Evolutionary conservation across 768 basidiomycete species (phyloP).

Genomic region (Hypholoma fasciculare): DNA sequence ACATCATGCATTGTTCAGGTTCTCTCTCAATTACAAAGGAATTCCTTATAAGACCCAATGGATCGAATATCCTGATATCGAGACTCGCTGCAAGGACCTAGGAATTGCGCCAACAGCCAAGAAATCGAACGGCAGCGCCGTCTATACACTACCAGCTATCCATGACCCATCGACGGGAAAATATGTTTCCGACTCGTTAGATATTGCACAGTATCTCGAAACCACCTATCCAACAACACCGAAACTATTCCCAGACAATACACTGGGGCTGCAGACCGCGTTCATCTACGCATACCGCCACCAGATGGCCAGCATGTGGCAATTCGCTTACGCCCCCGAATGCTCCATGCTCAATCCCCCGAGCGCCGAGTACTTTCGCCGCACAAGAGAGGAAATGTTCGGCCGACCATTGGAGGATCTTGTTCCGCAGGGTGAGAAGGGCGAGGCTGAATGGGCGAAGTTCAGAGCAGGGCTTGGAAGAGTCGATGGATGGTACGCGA

Average conservation of each 20-base stretch:
- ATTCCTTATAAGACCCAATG: conserved; percentile 46
- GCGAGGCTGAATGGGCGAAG: conserved; percentile 36
- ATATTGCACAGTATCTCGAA: conserved; percentile 54
- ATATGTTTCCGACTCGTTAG: conserved; percentile 40
- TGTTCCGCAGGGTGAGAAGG: conserved; percentile 27
- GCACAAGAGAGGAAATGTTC: conserved; percentile 30
- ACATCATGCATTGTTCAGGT: conserved; percentile 16
- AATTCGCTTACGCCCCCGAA: conserved; percentile 19
- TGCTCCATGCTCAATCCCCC: conserved; percentile 18
- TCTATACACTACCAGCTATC: conserved; percentile 52
- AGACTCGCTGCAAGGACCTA: conserved; percentile 28
- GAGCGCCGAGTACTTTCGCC: conserved; percentile 33
- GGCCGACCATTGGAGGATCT: conserved; percentile 39
- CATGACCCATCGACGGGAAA: conserved; percentile 42
- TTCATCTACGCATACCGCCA: conserved; percentile 26
- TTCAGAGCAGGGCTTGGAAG: conserved; percentile 31
- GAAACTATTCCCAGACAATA: conserved; percentile 31
- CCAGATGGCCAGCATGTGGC: conserved; percentile 16
- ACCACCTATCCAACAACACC: conserved; percentile 45
- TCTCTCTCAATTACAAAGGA: conserved; percentile 35
- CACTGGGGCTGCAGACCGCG: conserved; percentile 38
- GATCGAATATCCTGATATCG: conserved; percentile 55
- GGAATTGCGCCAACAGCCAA: conserved; percentile 34
- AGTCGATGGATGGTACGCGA: conserved; percentile 28
- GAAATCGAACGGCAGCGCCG: conserved; percentile 29